Percentiles rank a stretch among this genome's conserved stretches.
Conservation (phyloP, 78 protist genomes). For the Dictyostelium purpureum region DNA sequence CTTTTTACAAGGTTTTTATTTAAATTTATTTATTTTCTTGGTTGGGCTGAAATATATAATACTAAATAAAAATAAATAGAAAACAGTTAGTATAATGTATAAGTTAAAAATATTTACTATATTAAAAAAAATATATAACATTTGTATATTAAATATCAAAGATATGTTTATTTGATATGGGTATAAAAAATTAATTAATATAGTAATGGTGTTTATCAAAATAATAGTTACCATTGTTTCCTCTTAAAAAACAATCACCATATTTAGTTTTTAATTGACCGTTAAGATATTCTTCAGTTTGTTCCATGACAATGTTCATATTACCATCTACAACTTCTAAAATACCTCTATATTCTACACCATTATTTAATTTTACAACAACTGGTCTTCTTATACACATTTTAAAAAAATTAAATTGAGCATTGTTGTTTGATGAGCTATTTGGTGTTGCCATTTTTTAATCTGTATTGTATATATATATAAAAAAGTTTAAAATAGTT, state of each 20-base stretch:
- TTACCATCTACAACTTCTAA: conserved; percentile 95
- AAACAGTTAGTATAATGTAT: not conserved
- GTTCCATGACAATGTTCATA: conserved; percentile 98
- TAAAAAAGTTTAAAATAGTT: not conserved
- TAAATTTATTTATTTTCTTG: conserved; percentile 12
- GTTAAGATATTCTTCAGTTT: conserved; percentile 95
- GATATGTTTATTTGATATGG: not conserved
- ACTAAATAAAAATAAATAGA: not conserved
- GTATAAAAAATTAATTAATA: not conserved
- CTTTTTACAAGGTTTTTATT: not conserved
- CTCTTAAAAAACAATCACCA: conserved; percentile 96
- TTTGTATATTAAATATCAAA: not conserved
- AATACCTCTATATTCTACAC: conserved; percentile 97
- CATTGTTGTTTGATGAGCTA: conserved; percentile 12
- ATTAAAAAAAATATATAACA: not conserved
- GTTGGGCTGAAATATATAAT: conserved; percentile 79
- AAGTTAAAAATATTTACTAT: not conserved
- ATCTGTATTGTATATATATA: not conserved
- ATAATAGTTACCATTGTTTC: conserved; percentile 92
- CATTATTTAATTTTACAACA: conserved; percentile 95
- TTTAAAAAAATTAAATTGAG: conserved; percentile 91
- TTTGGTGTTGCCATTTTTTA: conserved; percentile 14
- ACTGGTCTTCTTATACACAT: conserved; percentile 94
- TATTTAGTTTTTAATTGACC: conserved; percentile 90
- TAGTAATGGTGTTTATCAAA: too few relatives aligned